Evolutionary conservation across 192 early-diverging fungal genomes (phyloP).

Genomic region (Linderina pennispora): DNA sequence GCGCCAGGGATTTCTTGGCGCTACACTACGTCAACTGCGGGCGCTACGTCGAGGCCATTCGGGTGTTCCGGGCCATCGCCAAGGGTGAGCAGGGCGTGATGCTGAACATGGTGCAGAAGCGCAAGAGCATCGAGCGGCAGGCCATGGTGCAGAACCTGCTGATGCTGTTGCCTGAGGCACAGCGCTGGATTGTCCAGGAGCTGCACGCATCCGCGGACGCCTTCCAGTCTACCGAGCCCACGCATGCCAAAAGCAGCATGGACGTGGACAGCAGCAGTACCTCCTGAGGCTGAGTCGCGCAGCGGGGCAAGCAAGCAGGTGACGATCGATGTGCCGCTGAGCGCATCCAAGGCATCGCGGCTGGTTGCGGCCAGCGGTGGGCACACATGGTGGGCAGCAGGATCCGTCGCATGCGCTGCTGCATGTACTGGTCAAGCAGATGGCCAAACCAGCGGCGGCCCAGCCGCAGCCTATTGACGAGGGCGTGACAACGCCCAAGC

Average conservation of each 20-base stretch:
- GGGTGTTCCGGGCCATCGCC: constrained; percentile 21
- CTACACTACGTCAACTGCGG: constrained; percentile 39
- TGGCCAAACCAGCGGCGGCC: too few species aligned
- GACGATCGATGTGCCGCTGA: constrained; percentile 5
- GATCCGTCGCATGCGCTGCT: constrained; percentile 17
- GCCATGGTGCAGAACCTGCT: constrained; percentile 27
- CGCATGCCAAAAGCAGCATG: constrained; percentile 1
- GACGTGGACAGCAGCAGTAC: constrained; percentile 1
- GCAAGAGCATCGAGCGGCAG: constrained; percentile 28
- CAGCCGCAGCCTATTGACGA: too few species aligned
- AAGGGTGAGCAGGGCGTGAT: constrained; percentile 4
- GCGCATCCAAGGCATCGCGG: constrained; percentile 26
- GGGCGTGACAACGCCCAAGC: background rate
- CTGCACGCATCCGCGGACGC: constrained; percentile 3
- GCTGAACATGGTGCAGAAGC: constrained; percentile 10
- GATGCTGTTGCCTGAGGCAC: constrained; percentile 36
- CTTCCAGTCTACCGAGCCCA: background rate
- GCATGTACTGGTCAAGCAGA: constrained; percentile 31
- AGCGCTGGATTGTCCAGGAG: constrained; percentile 24
- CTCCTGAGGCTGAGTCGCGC: background rate
- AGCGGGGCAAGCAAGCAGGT: background rate
- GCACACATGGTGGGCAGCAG: constrained; percentile 12
- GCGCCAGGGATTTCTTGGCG: constrained; percentile 39
- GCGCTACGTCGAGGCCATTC: constrained; percentile 35
- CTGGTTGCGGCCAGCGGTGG: constrained; percentile 11